Conservation (phyloP, 2,329 filamentous ascomycete genomes). For the Talaromyces pinophilus region DNA sequence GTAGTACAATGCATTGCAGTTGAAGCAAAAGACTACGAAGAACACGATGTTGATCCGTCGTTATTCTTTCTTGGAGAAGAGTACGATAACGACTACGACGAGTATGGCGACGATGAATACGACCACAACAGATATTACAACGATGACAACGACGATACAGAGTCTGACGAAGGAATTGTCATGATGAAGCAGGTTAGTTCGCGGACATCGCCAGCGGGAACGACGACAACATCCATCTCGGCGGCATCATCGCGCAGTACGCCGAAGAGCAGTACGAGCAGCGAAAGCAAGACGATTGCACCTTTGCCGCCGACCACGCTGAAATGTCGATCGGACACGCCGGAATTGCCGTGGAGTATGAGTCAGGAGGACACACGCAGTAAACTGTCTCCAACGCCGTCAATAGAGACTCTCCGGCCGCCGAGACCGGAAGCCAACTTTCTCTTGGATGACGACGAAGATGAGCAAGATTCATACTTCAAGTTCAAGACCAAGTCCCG, state of each 20-base stretch:
- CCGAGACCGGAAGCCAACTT: conserved; percentile 66
- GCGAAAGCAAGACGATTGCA: conserved; percentile 81
- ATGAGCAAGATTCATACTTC: conserved; percentile 56
- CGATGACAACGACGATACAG: conserved; percentile 55
- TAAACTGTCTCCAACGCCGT: conserved; percentile 69
- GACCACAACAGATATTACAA: conserved; percentile 3
- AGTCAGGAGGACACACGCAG: conserved; percentile 45
- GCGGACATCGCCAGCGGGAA: conserved; percentile 49
- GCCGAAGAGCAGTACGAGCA: conserved; percentile 57
- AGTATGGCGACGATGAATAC: conserved; percentile 64
- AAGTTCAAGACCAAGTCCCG: conserved; percentile 35
- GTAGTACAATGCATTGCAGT: conserved; percentile 95
- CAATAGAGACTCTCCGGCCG: conserved; percentile 78
- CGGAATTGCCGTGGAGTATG: conserved; percentile 53
- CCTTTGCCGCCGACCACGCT: conserved; percentile 84
- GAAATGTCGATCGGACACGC: conserved; percentile 78
- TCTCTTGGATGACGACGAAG: conserved; percentile 63
- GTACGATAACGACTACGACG: conserved; percentile 55
- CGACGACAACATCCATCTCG: background rate
- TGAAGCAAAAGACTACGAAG: conserved; percentile 77
- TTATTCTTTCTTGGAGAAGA: conserved; percentile 21
- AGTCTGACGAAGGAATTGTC: conserved; percentile 74
- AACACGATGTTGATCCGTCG: conserved; percentile 48
- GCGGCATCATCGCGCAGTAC: conserved; percentile 45
- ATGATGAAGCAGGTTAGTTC: conserved; percentile 73